A percentile compares a stretch with the other conserved stretches of the same genome.
Evolutionary conservation across 1,139 yeast species (phyloP).

Genomic region (Protomyces inouyei): DNA sequence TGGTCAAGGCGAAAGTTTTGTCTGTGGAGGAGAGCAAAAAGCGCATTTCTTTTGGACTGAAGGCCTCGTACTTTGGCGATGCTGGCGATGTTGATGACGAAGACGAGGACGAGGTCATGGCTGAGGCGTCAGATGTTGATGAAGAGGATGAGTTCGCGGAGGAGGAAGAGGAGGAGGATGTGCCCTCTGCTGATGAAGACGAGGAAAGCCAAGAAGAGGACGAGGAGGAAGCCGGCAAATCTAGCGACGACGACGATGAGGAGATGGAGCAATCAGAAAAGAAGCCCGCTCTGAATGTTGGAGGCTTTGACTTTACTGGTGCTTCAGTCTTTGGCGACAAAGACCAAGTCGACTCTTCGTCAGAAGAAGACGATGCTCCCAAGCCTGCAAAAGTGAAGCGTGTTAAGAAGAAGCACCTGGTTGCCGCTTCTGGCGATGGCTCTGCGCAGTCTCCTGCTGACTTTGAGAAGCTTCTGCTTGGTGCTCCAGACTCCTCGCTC

Average conservation of each 20-base stretch:
- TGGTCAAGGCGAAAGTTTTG: constrained; percentile 51
- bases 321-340: constrained; percentile 32
- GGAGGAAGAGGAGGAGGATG: constrained; percentile 30
- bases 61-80: constrained; percentile 75
- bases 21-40: constrained; percentile 59
- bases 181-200: constrained; percentile 44
- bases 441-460: constrained; percentile 80
- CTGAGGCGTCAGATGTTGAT: constrained; percentile 33
- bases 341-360: constrained; percentile 4
- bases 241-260: constrained; percentile 49
- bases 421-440: constrained; percentile 76
- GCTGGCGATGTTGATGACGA: constrained; percentile 42
- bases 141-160: constrained; percentile 37
- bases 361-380: constrained; percentile 27
- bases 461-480: constrained; percentile 83
- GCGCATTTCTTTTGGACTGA: constrained; percentile 83
- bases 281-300: constrained; percentile 27
- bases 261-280: constrained; percentile 43
- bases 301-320: constrained; percentile 35
- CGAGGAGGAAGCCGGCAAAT: constrained; percentile 48
- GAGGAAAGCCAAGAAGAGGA: constrained; percentile 46
- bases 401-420: constrained; percentile 53
- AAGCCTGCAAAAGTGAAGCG: constrained; percentile 37
- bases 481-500: constrained; percentile 89
- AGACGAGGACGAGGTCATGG: constrained; percentile 37